Evolutionary conservation across 768 basidiomycete species (phyloP), one percentile per base, ranked within the genome.

Genomic region (Terana coerulea): DNA sequence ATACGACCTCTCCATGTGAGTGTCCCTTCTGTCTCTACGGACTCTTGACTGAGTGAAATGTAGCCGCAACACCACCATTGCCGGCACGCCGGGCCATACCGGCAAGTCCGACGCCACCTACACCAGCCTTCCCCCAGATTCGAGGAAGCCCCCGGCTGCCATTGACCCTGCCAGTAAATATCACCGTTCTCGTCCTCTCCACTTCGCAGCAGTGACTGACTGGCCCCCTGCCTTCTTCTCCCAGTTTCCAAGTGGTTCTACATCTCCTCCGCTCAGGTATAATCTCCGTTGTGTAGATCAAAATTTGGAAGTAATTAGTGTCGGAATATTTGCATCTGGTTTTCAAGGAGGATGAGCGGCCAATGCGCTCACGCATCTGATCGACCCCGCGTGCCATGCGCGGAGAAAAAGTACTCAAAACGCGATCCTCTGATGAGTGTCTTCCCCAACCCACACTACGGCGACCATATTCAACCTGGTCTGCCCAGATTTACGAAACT

Each of bases 221-320:
- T 21, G 17, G 12, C 17, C 24, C 37, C 47, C 44, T 46, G 31
- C 44, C 35, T 29, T 41, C 4, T 24, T 49, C 35, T 2, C 19
- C 21, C 57, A 91, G 90, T 92, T 60, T 90, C 84, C 58, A 92
- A 91, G 66, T 92, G 90, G 91, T 93, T 93, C 83, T 90, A 92
- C 72, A 94, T 94, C 63, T 90, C 91, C 19, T 91, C 91, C 29
- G 88, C 88, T 28, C 86, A 87, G 57, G 86, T 91, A 54, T 91
- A 64, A 60, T 36, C 30, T 10, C 46, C 36, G 25, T 37, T 26
- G 21, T 37, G 21, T 35, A 33, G 47, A 28, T 25, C 42, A 48
- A 52, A 33, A 31, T 11, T 19, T 46, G 19, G 7, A 31, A 46
- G 45, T 46, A 46, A 39, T 19, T 46, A 33, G 29, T 33, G 10